Percentiles rank a stretch among this genome's conserved stretches.
phyloP scores from a whole-genome alignment of 1,284 basidiomycete genomes.

The Wolfiporia cocos region DNA sequence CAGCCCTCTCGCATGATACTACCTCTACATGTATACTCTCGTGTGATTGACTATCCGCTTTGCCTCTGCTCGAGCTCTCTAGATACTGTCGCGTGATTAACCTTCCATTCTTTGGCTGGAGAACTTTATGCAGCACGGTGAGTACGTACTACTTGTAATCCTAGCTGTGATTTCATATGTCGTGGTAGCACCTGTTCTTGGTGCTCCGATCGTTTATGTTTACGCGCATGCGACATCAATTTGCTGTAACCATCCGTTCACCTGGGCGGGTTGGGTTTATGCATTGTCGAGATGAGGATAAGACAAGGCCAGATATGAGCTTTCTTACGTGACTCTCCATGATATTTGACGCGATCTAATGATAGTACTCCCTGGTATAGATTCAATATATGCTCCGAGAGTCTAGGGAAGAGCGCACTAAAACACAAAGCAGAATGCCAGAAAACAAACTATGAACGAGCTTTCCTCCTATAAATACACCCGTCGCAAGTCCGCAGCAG shows the following conservation, averaged over 20 bases:
- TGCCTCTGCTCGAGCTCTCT: too few relatives aligned
- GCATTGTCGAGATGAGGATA: constrained; percentile 41
- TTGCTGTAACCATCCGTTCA: constrained; percentile 41
- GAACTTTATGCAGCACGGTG: too few relatives aligned
- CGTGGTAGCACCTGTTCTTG: constrained; percentile 48
- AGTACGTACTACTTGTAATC: too few relatives aligned
- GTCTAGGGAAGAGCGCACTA: too few relatives aligned
- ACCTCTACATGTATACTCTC: constrained; percentile 20
- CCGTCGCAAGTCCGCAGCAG: constrained; percentile 61
- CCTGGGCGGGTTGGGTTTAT: constrained; percentile 44
- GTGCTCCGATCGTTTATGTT: constrained; percentile 16
- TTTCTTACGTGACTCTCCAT: constrained; percentile 1
- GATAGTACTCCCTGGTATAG: too few relatives aligned
- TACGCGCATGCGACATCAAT: constrained; percentile 2
- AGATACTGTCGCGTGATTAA: too few relatives aligned
- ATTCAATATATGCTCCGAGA: too few relatives aligned
- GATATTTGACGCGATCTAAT: too few relatives aligned
- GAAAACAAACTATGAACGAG: not conserved
- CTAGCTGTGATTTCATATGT: constrained; percentile 59
- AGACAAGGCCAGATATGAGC: constrained; percentile 80
- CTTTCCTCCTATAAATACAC: constrained; percentile 44
- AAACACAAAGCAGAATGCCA: not conserved
- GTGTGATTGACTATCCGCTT: constrained; percentile 12
- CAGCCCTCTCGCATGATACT: constrained; percentile 75
- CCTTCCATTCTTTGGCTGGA: too few relatives aligned